phyloP scores from a whole-genome alignment of 768 basidiomycete species.

The Lentinula guzmanii region DNA sequence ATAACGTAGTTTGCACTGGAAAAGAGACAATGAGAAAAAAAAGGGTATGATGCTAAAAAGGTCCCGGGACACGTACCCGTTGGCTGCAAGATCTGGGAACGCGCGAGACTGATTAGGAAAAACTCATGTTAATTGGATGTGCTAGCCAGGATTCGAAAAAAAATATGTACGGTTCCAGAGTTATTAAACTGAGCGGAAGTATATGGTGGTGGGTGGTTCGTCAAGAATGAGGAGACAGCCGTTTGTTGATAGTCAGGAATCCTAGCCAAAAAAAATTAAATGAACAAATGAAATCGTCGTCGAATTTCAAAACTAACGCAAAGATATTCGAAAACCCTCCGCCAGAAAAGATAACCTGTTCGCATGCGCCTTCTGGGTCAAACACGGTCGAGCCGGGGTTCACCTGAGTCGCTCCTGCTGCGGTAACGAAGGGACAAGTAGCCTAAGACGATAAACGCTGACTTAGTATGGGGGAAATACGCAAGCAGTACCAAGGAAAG shows the following conservation, averaged over 20 bases:
- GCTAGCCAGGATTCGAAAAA: not conserved
- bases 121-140: constrained; percentile 13
- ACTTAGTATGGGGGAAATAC: not conserved
- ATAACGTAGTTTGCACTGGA: constrained; percentile 33
- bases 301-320: constrained; percentile 17
- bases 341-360: constrained; percentile 39
- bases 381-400: constrained; percentile 34
- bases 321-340: constrained; percentile 47
- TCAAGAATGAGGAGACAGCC: constrained; percentile 34
- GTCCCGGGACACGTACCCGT: constrained; percentile 26
- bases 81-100: constrained; percentile 45
- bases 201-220: constrained; percentile 33
- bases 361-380: constrained; percentile 41
- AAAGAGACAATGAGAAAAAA: not conserved
- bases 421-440: constrained; percentile 44
- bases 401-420: constrained; percentile 47
- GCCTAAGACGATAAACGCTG: constrained; percentile 14
- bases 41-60: not conserved
- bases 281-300: not conserved
- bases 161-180: constrained; percentile 20
- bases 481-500: not conserved
- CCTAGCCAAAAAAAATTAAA: constrained; percentile 21
- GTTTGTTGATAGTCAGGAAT: constrained; percentile 39
- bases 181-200: constrained; percentile 38
- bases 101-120: constrained; percentile 30